Evolutionary conservation across 805 yeast species (phyloP).

Genomic region (Wickerhamomyces rabaulensis): DNA sequence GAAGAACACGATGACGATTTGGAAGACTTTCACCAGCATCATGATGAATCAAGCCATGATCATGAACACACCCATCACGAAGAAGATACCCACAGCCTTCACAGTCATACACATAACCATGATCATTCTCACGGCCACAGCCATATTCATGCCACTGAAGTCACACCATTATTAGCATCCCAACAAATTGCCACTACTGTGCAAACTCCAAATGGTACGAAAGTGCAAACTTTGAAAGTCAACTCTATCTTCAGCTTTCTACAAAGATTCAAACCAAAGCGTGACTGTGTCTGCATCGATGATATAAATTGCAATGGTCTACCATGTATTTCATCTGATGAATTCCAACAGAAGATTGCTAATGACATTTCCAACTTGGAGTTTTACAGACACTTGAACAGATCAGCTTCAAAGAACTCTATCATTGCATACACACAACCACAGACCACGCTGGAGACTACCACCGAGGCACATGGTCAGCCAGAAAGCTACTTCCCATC

Average conservation of each 20-base stretch:
- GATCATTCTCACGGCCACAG: no score
- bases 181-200: not conserved
- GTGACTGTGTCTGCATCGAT: conserved; percentile 15
- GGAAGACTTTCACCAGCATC: not conserved
- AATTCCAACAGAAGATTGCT: conserved; percentile 17
- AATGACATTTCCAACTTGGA: conserved; percentile 23
- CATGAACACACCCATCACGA: not conserved
- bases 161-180: not conserved
- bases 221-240: not conserved
- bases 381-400: conserved; percentile 16
- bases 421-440: conserved; percentile 21
- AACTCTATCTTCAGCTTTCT: conserved; percentile 12
- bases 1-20: not conserved
- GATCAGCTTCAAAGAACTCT: conserved; percentile 8
- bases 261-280: conserved; percentile 7
- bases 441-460: not conserved
- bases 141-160: conserved; percentile 3
- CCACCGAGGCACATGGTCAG: not conserved
- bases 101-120: conserved; percentile 6
- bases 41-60: not conserved
- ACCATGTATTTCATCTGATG: conserved; percentile 12
- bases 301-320: conserved; percentile 19
- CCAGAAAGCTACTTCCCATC: not conserved
- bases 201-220: not conserved
- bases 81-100: conserved; percentile 5